Conservation (phyloP, 2,329 filamentous ascomycete genomes). For the Xylogone sp. region DNA sequence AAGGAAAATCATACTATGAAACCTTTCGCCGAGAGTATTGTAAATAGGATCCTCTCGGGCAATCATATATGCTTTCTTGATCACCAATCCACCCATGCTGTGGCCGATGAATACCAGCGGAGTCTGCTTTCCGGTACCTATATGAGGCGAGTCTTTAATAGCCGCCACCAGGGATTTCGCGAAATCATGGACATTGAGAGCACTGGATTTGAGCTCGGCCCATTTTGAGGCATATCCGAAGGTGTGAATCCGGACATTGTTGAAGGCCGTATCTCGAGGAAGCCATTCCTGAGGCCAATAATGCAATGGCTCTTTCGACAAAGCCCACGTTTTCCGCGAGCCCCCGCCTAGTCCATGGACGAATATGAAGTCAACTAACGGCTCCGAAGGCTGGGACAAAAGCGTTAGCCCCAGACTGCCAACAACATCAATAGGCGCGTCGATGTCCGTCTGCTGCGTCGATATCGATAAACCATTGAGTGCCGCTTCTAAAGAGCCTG, state of each 20-base stretch:
- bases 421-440: neutral
- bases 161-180: constrained; percentile 27
- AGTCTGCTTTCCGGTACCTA: constrained; percentile 12
- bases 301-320: constrained; percentile 22
- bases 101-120: constrained; percentile 30
- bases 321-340: constrained; percentile 38
- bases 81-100: constrained; percentile 32
- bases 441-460: too few species aligned
- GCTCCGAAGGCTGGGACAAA: constrained; percentile 13
- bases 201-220: neutral
- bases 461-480: too few species aligned
- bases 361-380: constrained; percentile 33
- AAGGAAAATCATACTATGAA: constrained; percentile 27
- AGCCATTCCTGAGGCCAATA: constrained; percentile 41
- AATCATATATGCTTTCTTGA: constrained; percentile 29
- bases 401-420: constrained; percentile 9
- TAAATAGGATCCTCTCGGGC: constrained; percentile 12
- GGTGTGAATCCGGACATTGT: constrained; percentile 25
- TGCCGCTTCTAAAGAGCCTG: too few species aligned
- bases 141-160: constrained; percentile 18
- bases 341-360: constrained; percentile 37
- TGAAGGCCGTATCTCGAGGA: constrained; percentile 26
- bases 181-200: constrained; percentile 29
- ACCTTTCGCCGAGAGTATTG: constrained; percentile 12
- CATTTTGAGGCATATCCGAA: constrained; percentile 32